These are phyloP conservation scores for Boletus eberwhitei DNA, from an alignment of 768 basidiomycete genomes.

Conservation along the genomic window DNA sequence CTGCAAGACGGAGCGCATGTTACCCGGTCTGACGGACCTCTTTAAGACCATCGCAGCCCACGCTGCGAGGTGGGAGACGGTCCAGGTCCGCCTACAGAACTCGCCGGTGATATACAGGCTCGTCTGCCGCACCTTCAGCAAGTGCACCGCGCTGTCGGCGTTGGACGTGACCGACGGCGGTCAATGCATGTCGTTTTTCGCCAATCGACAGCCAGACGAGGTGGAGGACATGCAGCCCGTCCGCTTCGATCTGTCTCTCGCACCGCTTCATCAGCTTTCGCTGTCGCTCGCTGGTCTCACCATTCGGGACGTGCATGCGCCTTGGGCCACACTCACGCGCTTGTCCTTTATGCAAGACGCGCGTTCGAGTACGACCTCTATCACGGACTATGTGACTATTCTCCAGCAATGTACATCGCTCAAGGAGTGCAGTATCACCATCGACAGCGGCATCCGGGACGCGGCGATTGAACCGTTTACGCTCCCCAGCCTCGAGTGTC, in stretches of 20 bases:
- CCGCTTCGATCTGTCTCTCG: conserved; percentile 9
- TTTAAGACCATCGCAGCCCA: conserved; percentile 17
- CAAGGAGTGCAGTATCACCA: conserved; percentile 18
- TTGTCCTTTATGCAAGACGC: conserved; percentile 26
- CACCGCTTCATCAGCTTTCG: conserved; percentile 14
- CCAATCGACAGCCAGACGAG: neutral
- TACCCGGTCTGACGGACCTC: conserved; percentile 20
- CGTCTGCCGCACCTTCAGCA: conserved; percentile 4
- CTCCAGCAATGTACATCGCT: conserved; percentile 22
- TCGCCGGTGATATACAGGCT: conserved; percentile 13
- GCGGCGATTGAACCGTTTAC: conserved; percentile 10
- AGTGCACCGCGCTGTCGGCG: conserved; percentile 15
- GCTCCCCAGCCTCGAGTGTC: conserved; percentile 17
- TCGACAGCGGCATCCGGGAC: conserved; percentile 9
- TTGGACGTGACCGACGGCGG: conserved; percentile 22
- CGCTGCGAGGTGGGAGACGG: conserved; percentile 18
- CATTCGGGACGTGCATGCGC: conserved; percentile 12
- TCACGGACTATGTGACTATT: conserved; percentile 19
- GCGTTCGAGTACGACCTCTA: conserved; percentile 16
- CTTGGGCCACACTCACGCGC: conserved; percentile 20
- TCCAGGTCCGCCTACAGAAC: conserved; percentile 21
- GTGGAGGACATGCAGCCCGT: conserved; percentile 5
- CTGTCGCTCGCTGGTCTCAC: conserved; percentile 21
- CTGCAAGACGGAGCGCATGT: conserved; percentile 19
- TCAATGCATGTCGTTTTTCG: conserved; percentile 8